Evolutionary conservation across 306 rosid genomes (phyloP), one percentile per base, ranked within the genome.

Genomic region (Astragalus membranaceus): DNA sequence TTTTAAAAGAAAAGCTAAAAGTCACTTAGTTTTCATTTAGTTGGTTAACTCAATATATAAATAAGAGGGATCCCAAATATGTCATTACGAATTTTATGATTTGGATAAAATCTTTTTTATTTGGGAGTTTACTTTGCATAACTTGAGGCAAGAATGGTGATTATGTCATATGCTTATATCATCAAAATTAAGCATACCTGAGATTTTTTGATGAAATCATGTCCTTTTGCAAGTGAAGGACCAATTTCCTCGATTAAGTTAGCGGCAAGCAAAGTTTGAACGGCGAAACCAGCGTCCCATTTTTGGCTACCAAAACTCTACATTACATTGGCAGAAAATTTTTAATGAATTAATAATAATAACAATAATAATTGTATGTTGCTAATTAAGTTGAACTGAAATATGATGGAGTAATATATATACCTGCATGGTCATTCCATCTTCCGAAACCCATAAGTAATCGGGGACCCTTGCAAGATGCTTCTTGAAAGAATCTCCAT

Each of bases 341-440:
- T 17, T 11, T 23, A 10, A 10, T 30, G 6, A 64, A 51, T 10
- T 64, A 11, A 23, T 10, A 29, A 55, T 10, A 29, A 30, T 12
- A 1, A 6, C 30, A 1, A 37, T 8, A 12, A 52, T 10, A 4
- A 7, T 12, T 9, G 14, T 66, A 10, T 33, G 36, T 5, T 72
- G 29, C 7, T 37, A 37, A 26, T 6, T 14, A 52, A n/a, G 20
- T 20, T 39, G n/a, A n/a, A 39, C 29, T 23, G 8, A n/a, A 41
- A 41, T 23, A 41, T 23, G 64, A 37, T 7, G 9, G 35, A 3
- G 50, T 26, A 12, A 13, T 5, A 39, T n/a, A 42, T 5, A 13
- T 30, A 85, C 89, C 78, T 89, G 96, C 87, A 90, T 83, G 39
- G 84, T 81, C 80, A 90, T 86, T 75, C 96, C 90, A 78, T 90